A percentile compares a stretch with the other conserved stretches of the same genome.
Conservation (phyloP, 2,329 filamentous ascomycete genomes). For the Clathrospora elynae region DNA sequence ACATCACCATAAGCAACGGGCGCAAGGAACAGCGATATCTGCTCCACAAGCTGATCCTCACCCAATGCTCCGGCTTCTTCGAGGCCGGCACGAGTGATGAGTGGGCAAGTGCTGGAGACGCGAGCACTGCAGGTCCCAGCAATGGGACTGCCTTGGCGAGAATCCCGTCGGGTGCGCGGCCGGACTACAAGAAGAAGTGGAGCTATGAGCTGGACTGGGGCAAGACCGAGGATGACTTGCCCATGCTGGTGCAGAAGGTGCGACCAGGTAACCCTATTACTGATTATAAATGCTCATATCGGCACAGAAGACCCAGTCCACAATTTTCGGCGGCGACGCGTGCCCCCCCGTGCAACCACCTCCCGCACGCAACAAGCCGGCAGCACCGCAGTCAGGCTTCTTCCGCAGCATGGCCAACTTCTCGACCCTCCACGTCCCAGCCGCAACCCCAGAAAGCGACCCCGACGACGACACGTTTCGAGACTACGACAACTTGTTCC, state of each 20-base stretch:
- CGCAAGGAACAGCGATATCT: constrained; percentile 81
- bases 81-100: constrained; percentile 81
- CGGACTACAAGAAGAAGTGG: constrained; percentile 68
- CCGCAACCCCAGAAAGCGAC: constrained; percentile 58
- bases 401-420: constrained; percentile 89
- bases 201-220: constrained; percentile 85
- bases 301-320: constrained; percentile 44
- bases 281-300: constrained; percentile 16
- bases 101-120: constrained; percentile 64
- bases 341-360: constrained; percentile 52
- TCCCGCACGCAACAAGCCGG: constrained; percentile 66
- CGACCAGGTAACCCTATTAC: constrained; percentile 7
- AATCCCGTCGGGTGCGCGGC: constrained; percentile 47
- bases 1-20: constrained; percentile 75
- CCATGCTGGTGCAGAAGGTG: constrained; percentile 86
- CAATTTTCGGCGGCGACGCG: constrained; percentile 62
- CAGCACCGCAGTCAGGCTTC: constrained; percentile 70
- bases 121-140: constrained; percentile 26
- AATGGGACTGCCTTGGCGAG: constrained; percentile 46
- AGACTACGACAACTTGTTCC: constrained; percentile 94
- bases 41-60: constrained; percentile 83
- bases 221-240: constrained; percentile 71
- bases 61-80: constrained; percentile 92
- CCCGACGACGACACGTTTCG: constrained; percentile 74
- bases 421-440: constrained; percentile 57